These are phyloP conservation scores for Cerioporus squamosus DNA, from an alignment of 1,284 basidiomycete species.

Conservation along the genomic window DNA sequence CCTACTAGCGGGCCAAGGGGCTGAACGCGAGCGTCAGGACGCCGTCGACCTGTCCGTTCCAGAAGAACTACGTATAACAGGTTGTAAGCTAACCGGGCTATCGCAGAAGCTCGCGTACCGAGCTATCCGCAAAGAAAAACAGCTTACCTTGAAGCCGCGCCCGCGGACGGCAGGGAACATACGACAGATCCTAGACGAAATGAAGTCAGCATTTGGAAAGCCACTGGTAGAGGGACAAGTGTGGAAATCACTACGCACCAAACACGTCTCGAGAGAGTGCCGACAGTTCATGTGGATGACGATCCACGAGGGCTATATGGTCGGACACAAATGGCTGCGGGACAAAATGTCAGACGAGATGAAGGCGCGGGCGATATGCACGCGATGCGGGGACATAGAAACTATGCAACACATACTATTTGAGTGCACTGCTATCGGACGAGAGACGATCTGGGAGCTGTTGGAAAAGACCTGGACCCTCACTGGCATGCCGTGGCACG, in stretches of 20 bases:
- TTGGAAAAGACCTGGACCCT: too few relatives aligned
- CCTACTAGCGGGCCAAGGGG: slow-evolving; percentile 23
- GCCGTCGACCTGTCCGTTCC: background rate
- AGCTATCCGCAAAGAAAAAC: slow-evolving; percentile 18
- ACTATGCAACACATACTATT: slow-evolving; percentile 21
- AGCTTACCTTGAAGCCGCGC: background rate
- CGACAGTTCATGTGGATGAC: slow-evolving; percentile 39
- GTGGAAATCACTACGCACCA: slow-evolving; percentile 19
- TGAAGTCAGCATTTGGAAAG: background rate
- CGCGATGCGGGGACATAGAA: slow-evolving; percentile 30
- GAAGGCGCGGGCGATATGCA: slow-evolving; percentile 31
- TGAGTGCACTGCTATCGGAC: too few relatives aligned
- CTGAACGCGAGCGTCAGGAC: background rate
- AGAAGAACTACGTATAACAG: background rate
- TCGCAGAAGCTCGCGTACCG: slow-evolving; percentile 35
- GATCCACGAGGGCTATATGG: slow-evolving; percentile 35
- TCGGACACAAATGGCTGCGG: slow-evolving; percentile 35
- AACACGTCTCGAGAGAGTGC: slow-evolving; percentile 28
- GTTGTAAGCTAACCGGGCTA: slow-evolving; percentile 28
- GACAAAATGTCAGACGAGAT: slow-evolving; percentile 22
- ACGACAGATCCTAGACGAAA: background rate
- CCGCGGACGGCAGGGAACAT: background rate
- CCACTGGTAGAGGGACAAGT: background rate
- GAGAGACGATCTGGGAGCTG: too few relatives aligned
- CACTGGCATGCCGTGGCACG: too few relatives aligned